A percentile compares a stretch with the other conserved stretches of the same genome.
Evolutionary conservation across 257 asterid species (phyloP).

Genomic region (Buddleja alternifolia): DNA sequence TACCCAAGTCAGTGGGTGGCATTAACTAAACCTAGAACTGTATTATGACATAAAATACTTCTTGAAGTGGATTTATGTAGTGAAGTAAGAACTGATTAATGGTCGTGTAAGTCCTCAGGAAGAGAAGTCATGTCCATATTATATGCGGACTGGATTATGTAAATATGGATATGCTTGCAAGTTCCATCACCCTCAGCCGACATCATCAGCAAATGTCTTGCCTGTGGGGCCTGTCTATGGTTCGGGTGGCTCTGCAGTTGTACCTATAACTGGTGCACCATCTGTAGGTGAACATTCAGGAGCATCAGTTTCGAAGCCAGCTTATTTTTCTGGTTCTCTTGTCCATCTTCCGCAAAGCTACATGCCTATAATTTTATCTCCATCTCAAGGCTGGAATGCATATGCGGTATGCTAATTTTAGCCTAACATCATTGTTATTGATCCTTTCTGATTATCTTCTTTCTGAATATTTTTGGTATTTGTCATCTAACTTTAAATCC

Average conservation of each 20-base stretch:
- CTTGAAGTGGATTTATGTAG: not conserved
- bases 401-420: conserved; percentile 50
- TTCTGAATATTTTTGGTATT: not conserved
- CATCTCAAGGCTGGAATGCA: conserved; percentile 64
- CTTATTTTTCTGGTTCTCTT: conserved; percentile 45
- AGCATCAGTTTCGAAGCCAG: conserved; percentile 41
- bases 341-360: conserved; percentile 56
- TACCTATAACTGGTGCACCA: conserved; percentile 39
- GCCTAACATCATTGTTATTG: not conserved
- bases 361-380: conserved; percentile 52
- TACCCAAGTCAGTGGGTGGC: too few relatives aligned
- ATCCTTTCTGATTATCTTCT: too few relatives aligned
- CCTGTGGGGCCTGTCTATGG: conserved; percentile 52
- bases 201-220: conserved; percentile 44
- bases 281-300: conserved; percentile 45
- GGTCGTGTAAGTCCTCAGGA: conserved; percentile 42
- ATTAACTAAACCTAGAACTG: too few relatives aligned
- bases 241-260: conserved; percentile 41
- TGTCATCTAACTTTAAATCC: not conserved
- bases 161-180: conserved; percentile 69
- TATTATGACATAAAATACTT: not conserved
- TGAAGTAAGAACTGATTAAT: conserved; percentile 22
- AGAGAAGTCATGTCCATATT: conserved; percentile 55
- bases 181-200: conserved; percentile 73
- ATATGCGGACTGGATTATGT: conserved; percentile 69